Base-by-base conservation (phyloP, 768 basidiomycete genomes). In the Collybia sp. region DNA sequence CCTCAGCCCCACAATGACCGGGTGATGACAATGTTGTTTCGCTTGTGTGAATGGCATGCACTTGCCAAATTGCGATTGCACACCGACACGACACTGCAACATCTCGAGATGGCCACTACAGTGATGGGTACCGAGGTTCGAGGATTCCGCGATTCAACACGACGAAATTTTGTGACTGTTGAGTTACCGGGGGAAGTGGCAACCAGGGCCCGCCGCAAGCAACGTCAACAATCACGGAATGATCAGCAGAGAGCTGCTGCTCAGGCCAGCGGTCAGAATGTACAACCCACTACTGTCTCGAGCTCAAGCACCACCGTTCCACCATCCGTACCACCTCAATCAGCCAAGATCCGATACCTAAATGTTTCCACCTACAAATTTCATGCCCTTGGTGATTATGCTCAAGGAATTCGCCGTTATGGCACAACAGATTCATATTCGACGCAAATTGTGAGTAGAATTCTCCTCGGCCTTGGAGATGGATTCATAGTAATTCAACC, bases 341-440 rank as follows among this genome's bases (percentile, higher is more conserved):
- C 12, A 34, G n/a, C 30, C 17, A 32, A 35, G 30, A 18, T 10
- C 11, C 37, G 39, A 31, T n/a, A 9, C 6, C 35, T 51, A 12
- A 47, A 48, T 32, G 36, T 53, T 13, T n/a, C 0, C 19, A 51
- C 44, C 12, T 45, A 45, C 42, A 49, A 52, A 31, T 34, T 43
- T 30, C 48, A 52, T 43, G 38, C 48, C 13, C 31, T 55, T n/a
- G 53, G 48, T 10, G 43, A 54, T 25, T 49, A 49, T 45, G 45
- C 45, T 18, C 42, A 32, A 9, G 44, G 32, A 17, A 54, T 54
- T 18, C 12, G 20, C 30, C 15, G 11, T 13, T 52, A 37, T 43
- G 48, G 48, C 11, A 47, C 45, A 12, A 52, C 50, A 19, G 51
- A 55, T 11, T 47, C 34, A n/a, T 55, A 55, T 40, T 43, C 36